Base-by-base conservation (phyloP, 108 stramenopile genomes). In the Chaetoceros tenuissimus region DNA sequence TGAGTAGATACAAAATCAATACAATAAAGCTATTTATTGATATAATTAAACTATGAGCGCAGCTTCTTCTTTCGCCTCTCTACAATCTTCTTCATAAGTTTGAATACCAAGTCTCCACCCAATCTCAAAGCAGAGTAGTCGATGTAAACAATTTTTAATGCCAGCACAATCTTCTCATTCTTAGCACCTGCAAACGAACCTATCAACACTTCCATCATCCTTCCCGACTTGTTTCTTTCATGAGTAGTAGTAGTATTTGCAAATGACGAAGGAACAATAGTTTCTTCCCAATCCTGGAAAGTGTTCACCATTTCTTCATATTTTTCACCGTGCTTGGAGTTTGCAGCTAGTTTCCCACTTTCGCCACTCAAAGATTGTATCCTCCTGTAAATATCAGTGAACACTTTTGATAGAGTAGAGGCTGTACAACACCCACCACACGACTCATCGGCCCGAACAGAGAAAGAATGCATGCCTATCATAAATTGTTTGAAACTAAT, bases 171-270 rank as follows among this genome's bases (percentile, higher is more conserved):
- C 20, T 64, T 62, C 30, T 57, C 60, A 57, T 86, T 88, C 27
- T 75, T 68, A 20, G 84, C 84, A 0, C 92, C 92, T 19, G 72
- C 73, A 62, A 88, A 90, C 51, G 85, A 89, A 3, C 92, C 92
- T 44, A 64, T 73, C 19, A 94, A 60, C 30, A 94, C 79, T 23
- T 84, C 79, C 44, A 81, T 48, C 18, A 70, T 66, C 52, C 89
- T 66, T 3, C 73, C 73, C 47, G 77, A 63, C 0, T 67, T 67
- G 7, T 52, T 46, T n/a, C n/a, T n/a, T n/a, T n/a, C n/a, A n/a
- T n/a, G n/a, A n/a, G n/a, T n/a, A n/a, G n/a, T n/a, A n/a, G n/a
- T n/a, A n/a, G n/a, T n/a, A n/a, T n/a, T n/a, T n/a, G n/a, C n/a
- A n/a, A n/a, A n/a, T n/a, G n/a, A n/a, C 34, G 34, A 40, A 17